A percentile compares a stretch with the other conserved stretches of the same genome.
These are phyloP conservation scores for Alopecurus myosuroides DNA, from an alignment of 176 grass and related monocot genomes.

Conservation along the genomic window DNA sequence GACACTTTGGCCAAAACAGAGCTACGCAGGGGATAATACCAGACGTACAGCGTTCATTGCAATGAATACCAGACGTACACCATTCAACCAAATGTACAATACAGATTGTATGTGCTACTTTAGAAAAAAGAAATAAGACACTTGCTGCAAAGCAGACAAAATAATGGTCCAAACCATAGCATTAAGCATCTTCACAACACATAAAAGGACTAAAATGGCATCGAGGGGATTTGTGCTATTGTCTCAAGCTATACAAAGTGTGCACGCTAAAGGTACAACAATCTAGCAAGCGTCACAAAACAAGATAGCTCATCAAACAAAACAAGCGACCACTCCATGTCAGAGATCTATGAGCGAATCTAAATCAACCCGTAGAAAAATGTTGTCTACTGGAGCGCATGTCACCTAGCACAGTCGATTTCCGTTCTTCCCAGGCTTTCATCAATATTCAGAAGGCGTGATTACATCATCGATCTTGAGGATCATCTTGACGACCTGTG, in stretches of 20 bases:
- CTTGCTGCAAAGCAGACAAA: not conserved
- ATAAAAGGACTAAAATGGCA: constrained; percentile 6
- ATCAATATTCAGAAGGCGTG: constrained; percentile 61
- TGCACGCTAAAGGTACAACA: not conserved
- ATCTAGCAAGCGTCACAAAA: not conserved
- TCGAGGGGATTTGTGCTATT: not conserved
- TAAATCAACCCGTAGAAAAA: not conserved
- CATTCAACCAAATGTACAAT: not conserved
- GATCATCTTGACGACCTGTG: constrained; percentile 94
- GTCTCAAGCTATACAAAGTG: constrained; percentile 16
- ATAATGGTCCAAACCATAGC: not conserved
- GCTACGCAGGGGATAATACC: too few species aligned
- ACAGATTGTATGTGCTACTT: not conserved
- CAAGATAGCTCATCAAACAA: not conserved
- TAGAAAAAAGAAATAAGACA: not conserved
- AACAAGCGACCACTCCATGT: not conserved
- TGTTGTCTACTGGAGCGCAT: not conserved
- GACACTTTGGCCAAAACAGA: too few species aligned
- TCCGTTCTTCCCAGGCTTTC: not conserved
- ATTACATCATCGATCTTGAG: constrained; percentile 92
- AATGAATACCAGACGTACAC: too few species aligned
- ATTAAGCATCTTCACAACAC: not conserved
- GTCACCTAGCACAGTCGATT: constrained; percentile 1
- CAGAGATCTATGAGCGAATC: not conserved
- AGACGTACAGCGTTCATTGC: too few species aligned